phyloP scores from a whole-genome alignment of 306 rosid species.

The Acacia confusa region DNA sequence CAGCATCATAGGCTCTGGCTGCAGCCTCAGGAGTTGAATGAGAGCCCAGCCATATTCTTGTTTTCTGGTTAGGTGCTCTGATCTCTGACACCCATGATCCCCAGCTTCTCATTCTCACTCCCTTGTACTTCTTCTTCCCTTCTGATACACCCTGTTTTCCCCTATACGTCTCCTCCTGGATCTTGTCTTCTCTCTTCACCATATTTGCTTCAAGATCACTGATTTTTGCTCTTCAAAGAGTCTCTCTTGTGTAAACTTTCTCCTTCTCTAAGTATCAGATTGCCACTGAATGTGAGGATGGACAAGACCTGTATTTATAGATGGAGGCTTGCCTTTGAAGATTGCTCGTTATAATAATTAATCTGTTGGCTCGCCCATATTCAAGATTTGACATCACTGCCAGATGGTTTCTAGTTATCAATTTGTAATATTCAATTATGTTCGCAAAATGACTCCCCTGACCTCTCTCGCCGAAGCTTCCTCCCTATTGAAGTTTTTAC shows the following conservation, averaged over 20 bases:
- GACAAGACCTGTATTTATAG: conserved; percentile 59
- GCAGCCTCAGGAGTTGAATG: conserved; percentile 96
- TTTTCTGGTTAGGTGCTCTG: conserved; percentile 93
- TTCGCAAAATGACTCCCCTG: conserved; percentile 26
- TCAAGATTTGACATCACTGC: conserved; percentile 51
- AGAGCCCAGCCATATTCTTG: conserved; percentile 97
- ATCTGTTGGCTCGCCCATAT: conserved; percentile 25
- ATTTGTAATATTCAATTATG: conserved; percentile 8
- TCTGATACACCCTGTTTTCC: conserved; percentile 17
- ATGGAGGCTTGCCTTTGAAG: conserved; percentile 38
- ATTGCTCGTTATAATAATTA: conserved; percentile 4
- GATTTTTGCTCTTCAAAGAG: neutral
- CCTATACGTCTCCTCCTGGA: conserved; percentile 42
- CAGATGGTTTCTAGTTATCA: conserved; percentile 52
- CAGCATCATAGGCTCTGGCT: conserved; percentile 98
- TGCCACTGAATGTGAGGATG: conserved; percentile 35
- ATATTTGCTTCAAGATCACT: conserved; percentile 30
- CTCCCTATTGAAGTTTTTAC: neutral
- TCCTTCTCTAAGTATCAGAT: conserved; percentile 37
- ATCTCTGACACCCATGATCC: conserved; percentile 98
- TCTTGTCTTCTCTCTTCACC: conserved; percentile 76
- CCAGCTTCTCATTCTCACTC: conserved; percentile 99
- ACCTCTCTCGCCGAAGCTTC: conserved; percentile 35
- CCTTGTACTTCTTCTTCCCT: conserved; percentile 68
- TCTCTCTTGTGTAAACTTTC: neutral